Evolutionary conservation across 75 land plant species (phyloP).

Genomic region (Picea glauca): DNA sequence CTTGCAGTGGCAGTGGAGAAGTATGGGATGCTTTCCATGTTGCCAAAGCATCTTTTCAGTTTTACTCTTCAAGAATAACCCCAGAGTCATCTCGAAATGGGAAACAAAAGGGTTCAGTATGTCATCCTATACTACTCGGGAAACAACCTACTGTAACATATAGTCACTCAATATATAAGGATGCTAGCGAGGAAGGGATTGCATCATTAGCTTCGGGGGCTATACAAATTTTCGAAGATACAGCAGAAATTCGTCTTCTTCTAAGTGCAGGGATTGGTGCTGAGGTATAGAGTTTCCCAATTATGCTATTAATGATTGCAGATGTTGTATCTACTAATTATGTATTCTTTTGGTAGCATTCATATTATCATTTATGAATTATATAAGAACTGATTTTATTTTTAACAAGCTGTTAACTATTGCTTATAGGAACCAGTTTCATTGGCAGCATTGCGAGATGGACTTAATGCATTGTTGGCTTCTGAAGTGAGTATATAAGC

Average conservation of each 20-base stretch:
- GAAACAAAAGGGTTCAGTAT: conserved; percentile 7
- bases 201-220: conserved; percentile 1
- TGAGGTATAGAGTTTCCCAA: conserved; percentile 1
- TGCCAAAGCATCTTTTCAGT: conserved; percentile 15
- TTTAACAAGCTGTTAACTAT: not conserved
- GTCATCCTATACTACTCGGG: not conserved
- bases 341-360: not conserved
- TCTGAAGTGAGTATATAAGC: conserved; percentile 10
- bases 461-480: conserved; percentile 10
- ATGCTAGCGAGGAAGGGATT: conserved; percentile 9
- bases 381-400: too few species aligned
- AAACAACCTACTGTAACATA: conserved; percentile 7
- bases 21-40: conserved; percentile 13
- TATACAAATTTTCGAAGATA: conserved; percentile 10
- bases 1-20: not conserved
- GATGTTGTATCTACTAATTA: not conserved
- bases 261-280: not conserved
- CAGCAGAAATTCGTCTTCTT: conserved; percentile 11
- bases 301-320: conserved; percentile 3
- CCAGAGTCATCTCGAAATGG: conserved; percentile 8
- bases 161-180: conserved; percentile 2
- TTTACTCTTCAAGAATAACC: conserved; percentile 5
- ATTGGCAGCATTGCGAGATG: conserved; percentile 10
- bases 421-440: conserved; percentile 1
- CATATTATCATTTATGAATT: not conserved